Conservation (phyloP, 768 basidiomycete genomes). For the Naganishia friedmannii region DNA sequence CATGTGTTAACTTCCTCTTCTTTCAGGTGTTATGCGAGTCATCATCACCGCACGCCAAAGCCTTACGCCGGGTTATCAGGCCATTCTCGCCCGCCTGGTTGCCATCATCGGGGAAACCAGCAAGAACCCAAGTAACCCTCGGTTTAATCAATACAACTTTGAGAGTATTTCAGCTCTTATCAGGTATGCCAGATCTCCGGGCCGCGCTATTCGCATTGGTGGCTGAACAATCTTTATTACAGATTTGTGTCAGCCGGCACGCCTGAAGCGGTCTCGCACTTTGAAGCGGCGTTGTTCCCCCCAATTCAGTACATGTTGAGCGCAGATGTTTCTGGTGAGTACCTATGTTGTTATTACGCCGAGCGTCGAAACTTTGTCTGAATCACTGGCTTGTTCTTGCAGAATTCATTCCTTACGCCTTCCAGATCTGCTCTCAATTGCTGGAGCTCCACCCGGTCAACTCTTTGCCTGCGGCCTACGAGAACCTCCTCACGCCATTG, state of each 20-base stretch:
- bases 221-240: neutral
- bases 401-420: conserved; percentile 97
- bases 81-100: conserved; percentile 70
- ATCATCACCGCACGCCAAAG: conserved; percentile 82
- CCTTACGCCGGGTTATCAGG: conserved; percentile 66
- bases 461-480: conserved; percentile 71
- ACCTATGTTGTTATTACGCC: neutral
- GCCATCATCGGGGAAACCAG: conserved; percentile 80
- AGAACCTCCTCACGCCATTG: conserved; percentile 72
- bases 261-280: conserved; percentile 64
- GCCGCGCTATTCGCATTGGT: conserved; percentile 12
- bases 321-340: conserved; percentile 85
- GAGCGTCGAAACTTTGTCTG: conserved; percentile 3
- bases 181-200: conserved; percentile 57
- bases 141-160: conserved; percentile 96
- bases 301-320: conserved; percentile 84
- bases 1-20: neutral
- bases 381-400: conserved; percentile 18
- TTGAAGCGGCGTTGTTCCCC: conserved; percentile 77
- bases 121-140: conserved; percentile 94
- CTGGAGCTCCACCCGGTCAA: conserved; percentile 69
- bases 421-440: conserved; percentile 95
- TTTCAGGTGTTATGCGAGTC: conserved; percentile 84
- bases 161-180: conserved; percentile 93
- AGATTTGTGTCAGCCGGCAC: conserved; percentile 78